Conservation (phyloP, 2,329 filamentous ascomycete species). For the Pseudogymnoascus pannorum region DNA sequence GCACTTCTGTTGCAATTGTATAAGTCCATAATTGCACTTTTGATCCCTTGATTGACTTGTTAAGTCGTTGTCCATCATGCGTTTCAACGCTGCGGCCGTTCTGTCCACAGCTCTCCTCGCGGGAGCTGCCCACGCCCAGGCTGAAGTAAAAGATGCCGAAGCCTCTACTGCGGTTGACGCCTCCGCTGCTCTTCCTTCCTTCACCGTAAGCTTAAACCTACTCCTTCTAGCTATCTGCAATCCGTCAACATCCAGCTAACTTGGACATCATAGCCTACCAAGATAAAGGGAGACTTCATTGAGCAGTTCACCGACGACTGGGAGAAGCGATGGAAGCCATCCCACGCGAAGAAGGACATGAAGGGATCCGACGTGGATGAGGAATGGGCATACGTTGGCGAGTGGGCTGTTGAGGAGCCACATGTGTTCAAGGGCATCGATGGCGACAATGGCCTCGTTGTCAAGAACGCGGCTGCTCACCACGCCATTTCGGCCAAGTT, state of each 20-base stretch:
- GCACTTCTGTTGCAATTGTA: slow-evolving; percentile 4
- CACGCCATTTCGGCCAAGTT: slow-evolving; percentile 99
- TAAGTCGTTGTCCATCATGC: slow-evolving; percentile 52
- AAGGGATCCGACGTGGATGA: slow-evolving; percentile 66
- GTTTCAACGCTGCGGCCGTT: slow-evolving; percentile 72
- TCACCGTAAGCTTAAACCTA: slow-evolving; percentile 19
- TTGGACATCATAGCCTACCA: slow-evolving; percentile 60
- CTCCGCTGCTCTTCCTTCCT: slow-evolving; percentile 25
- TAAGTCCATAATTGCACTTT: slow-evolving; percentile 3
- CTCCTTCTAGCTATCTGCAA: not conserved
- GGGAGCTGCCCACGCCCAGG: slow-evolving; percentile 59
- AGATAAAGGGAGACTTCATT: slow-evolving; percentile 85
- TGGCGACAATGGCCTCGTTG: slow-evolving; percentile 91
- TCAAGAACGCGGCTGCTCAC: slow-evolving; percentile 97
- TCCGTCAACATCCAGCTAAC: not conserved
- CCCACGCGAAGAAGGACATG: slow-evolving; percentile 89
- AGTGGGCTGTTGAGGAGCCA: slow-evolving; percentile 96
- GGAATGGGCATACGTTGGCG: slow-evolving; percentile 95
- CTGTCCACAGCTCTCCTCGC: slow-evolving; percentile 68
- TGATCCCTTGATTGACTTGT: slow-evolving; percentile 17
- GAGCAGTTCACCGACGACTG: slow-evolving; percentile 98
- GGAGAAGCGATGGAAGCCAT: slow-evolving; percentile 89
- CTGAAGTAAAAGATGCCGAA: slow-evolving; percentile 42
- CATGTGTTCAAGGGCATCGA: slow-evolving; percentile 82
- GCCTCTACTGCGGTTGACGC: slow-evolving; percentile 29